Percentiles rank a stretch among this genome's conserved stretches.
phyloP scores from a whole-genome alignment of 176 grass and related monocot species.

The Triticum timopheevii region DNA sequence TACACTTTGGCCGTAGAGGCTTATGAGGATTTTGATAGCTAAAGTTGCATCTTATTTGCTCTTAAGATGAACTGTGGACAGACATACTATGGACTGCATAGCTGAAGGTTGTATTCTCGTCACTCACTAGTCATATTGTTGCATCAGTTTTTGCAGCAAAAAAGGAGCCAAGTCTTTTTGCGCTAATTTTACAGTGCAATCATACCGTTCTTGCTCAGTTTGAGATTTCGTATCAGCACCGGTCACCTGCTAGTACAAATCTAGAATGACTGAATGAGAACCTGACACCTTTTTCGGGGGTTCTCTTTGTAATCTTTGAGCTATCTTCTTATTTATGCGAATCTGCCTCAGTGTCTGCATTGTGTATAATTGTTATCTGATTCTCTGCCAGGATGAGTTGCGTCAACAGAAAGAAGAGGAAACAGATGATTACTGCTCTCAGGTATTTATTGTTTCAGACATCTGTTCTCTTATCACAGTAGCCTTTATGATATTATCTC shows the following conservation, averaged over 20 bases:
- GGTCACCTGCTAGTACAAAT: background rate
- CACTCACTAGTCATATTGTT: background rate
- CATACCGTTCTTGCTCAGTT: conserved; percentile 15
- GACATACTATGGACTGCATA: background rate
- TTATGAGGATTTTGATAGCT: background rate
- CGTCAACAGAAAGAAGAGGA: conserved; percentile 97
- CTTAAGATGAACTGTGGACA: conserved; percentile 17
- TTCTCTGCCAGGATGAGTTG: conserved; percentile 82
- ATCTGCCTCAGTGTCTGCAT: background rate
- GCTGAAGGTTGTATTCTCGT: background rate
- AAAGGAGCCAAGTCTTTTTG: background rate
- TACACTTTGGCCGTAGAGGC: background rate
- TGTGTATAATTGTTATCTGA: conserved; percentile 22
- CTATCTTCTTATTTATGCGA: conserved; percentile 12
- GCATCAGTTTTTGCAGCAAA: background rate
- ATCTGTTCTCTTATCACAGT: background rate
- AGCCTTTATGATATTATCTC: background rate
- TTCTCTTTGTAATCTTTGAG: conserved; percentile 12
- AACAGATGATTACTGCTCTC: conserved; percentile 99
- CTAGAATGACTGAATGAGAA: conserved; percentile 16
- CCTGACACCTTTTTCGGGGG: background rate
- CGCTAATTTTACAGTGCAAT: background rate
- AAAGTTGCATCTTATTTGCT: background rate
- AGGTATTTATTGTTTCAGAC: conserved; percentile 49
- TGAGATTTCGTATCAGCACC: conserved; percentile 4